Percentiles rank a stretch among this genome's conserved stretches.
phyloP scores from a whole-genome alignment of 495 filamentous ascomycete genomes.

The Corynascus novoguineensis region DNA sequence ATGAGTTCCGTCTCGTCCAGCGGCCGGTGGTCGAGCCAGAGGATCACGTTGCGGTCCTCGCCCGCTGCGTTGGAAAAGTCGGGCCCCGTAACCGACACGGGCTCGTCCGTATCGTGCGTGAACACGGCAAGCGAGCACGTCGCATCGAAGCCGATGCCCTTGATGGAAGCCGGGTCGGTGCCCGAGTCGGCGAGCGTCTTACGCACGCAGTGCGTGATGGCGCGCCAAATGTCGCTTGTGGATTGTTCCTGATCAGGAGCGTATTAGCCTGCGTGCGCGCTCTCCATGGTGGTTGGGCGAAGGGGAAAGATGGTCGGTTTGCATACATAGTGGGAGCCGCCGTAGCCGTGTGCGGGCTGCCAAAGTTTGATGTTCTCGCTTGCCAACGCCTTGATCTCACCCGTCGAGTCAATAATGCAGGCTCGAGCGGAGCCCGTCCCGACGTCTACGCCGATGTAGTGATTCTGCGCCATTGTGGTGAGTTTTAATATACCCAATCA shows the following conservation, averaged over 20 bases:
- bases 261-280: neutral
- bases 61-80: conserved; percentile 64
- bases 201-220: conserved; percentile 78
- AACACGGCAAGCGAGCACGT: conserved; percentile 95
- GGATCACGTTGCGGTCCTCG: conserved; percentile 80
- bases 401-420: conserved; percentile 84
- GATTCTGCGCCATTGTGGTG: conserved; percentile 29
- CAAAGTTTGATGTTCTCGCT: conserved; percentile 88
- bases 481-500: neutral
- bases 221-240: conserved; percentile 89
- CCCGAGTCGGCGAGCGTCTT: conserved; percentile 71
- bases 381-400: conserved; percentile 87
- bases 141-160: conserved; percentile 92
- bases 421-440: conserved; percentile 92
- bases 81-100: conserved; percentile 80
- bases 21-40: conserved; percentile 91
- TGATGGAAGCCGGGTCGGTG: conserved; percentile 64
- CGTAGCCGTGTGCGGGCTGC: conserved; percentile 81
- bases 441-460: conserved; percentile 91
- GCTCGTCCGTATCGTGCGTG: conserved; percentile 79
- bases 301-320: neutral
- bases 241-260: conserved; percentile 77
- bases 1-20: conserved; percentile 83
- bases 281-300: neutral
- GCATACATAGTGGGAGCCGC: conserved; percentile 62